Evolutionary conservation across 2,329 filamentous ascomycete species (phyloP), one percentile per base, ranked within the genome.

Genomic region (Penicillium sp.): DNA sequence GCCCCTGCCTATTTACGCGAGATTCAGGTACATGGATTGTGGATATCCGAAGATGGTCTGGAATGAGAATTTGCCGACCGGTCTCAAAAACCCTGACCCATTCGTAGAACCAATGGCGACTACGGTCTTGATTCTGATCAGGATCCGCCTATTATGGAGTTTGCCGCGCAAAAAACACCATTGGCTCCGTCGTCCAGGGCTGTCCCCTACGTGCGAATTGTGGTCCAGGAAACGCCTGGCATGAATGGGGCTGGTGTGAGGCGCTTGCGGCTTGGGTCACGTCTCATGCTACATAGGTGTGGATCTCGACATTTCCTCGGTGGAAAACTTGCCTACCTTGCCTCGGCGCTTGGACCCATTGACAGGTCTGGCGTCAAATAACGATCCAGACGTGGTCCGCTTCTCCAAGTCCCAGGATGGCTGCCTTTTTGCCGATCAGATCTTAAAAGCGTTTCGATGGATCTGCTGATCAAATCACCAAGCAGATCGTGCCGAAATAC

Each of bases 291-390:
- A 12, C n/a, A 8, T 5, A 5, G 3, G 3, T 21, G 34, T 38
- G 16, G 34, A 21, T 21, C 9, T 10, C 16, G 16, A 21, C 34
- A 38, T 16, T 38, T 38, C 3, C 34, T 3, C 34, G 10, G n/a
- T 9, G 34, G 34, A 1, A 38, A 43, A 48, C 41, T 54, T 54
- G 53, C 48, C 53, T 52, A 29, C 46, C 46, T 56, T 54, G 51
- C 56, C 56, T 59, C 26, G 45, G 38, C 54, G 57, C 54, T 54
- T 53, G 54, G 57, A 26, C 51, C 56, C 42, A 42, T 45, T 5
- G 42, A 45, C 47, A 41, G 49, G 26, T 46, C 45, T 18, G n/a
- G 34, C 23, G 41, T 34, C 33, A 45, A 48, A 42, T 26, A 47
- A 51, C 36, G 48, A 51, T 38, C 15, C 21, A 36, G 45, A 42